Evolutionary conservation across 306 rosid species (phyloP), one percentile per base, ranked within the genome.

Genomic region (Pterocarpus santalinus): DNA sequence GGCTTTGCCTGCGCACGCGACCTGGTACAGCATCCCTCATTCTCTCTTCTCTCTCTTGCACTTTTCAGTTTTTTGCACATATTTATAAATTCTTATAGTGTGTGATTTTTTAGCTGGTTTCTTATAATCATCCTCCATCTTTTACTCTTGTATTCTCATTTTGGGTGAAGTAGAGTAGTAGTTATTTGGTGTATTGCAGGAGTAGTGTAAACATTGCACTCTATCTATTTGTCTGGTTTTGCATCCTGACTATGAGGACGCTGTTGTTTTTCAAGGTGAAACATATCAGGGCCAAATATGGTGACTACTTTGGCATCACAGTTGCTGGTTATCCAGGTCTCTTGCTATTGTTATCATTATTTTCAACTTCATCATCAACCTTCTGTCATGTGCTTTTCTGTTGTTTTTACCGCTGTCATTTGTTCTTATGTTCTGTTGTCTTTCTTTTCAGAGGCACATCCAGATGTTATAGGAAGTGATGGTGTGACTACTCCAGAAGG

Each of bases 321-420:
- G 87, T 95, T 4, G 99, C 99, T 81, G 99, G 99, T 80, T 95
- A 95, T 89, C 99, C 99, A 91, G 98, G 98, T 94, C 62, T 63
- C 43, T 28, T 75, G 33, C 73, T 67, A 60, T 8, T 70, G 22
- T 28, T 52, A 10, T 67, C 43, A 61, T 55, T 43, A 60, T 62
- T 78, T 88, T 53, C 65, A 69, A 46, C 74, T 65, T 72, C 15
- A 8, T 22, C 69, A n/a, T 22, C 30, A 22, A 32, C 70, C 14
- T 66, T 65, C 51, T 52, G 10, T 28, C 0, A 4, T 64, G 17
- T 16, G 35, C 43, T 80, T 77, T 44, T 64, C 57, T 46, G 22
- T 65, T 8, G 7, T 69, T 72, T 72, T 22, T 73, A 32, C 53
- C 39, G n/a, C 68, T 65, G 43, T 34, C 34, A 57, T 53, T 80